Conservation (phyloP, 2,329 filamentous ascomycete genomes). For the Diatrype stigma region DNA sequence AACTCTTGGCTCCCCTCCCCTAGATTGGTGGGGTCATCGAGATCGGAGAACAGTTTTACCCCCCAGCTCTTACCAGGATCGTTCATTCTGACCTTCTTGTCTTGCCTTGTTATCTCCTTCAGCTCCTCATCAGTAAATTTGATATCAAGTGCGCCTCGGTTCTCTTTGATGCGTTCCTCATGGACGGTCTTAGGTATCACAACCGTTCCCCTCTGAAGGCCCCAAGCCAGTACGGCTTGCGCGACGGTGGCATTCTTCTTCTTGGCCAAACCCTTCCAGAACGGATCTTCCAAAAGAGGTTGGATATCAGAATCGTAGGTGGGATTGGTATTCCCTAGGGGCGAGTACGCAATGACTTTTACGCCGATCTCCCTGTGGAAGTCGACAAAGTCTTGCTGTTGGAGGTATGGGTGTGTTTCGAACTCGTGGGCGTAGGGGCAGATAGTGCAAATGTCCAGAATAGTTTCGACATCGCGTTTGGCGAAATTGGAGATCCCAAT, state of each 20-base stretch:
- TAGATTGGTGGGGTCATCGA: slow-evolving; percentile 31
- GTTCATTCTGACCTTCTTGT: slow-evolving; percentile 32
- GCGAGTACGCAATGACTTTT: slow-evolving; percentile 41
- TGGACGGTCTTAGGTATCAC: slow-evolving; percentile 49
- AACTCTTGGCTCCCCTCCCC: slow-evolving; percentile 13
- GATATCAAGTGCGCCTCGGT: slow-evolving; percentile 46
- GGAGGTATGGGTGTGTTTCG: slow-evolving; percentile 48
- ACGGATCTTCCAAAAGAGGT: slow-evolving; percentile 36
- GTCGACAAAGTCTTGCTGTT: slow-evolving; percentile 44
- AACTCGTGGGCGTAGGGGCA: slow-evolving; percentile 56
- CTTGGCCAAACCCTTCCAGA: slow-evolving; percentile 34
- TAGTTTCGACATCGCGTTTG: slow-evolving; percentile 31
- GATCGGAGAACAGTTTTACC: slow-evolving; percentile 33
- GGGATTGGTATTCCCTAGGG: slow-evolving; percentile 49
- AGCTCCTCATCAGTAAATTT: slow-evolving; percentile 35
- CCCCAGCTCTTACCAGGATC: slow-evolving; percentile 37
- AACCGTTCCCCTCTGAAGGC: slow-evolving; percentile 38
- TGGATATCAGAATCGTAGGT: slow-evolving; percentile 33
- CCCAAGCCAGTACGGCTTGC: slow-evolving; percentile 45
- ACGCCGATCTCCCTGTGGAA: slow-evolving; percentile 41
- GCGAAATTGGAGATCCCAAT: slow-evolving; percentile 63
- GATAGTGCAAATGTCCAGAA: slow-evolving; percentile 40
- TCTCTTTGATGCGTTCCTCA: slow-evolving; percentile 38
- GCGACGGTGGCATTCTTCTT: slow-evolving; percentile 38
- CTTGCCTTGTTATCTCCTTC: slow-evolving; percentile 22